These are phyloP conservation scores for Sporothrix globosa DNA, from an alignment of 2,329 filamentous ascomycete genomes.

Conservation along the genomic window DNA sequence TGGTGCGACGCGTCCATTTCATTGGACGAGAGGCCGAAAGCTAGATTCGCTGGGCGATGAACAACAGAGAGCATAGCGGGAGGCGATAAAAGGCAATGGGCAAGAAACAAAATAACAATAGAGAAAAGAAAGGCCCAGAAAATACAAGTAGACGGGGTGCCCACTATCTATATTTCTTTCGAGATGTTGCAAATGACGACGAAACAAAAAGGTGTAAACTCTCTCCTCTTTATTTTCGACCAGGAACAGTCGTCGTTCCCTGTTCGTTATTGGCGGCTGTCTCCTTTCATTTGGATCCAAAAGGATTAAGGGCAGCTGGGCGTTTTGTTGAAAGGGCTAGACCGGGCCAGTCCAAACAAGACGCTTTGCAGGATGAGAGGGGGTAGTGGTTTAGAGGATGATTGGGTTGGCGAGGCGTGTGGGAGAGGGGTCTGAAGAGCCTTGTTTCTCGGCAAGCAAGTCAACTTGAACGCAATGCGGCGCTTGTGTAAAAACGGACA, in stretches of 20 bases:
- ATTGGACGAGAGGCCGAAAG: conserved; percentile 39
- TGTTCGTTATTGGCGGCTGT: conserved; percentile 4
- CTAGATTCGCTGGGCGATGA: conserved; percentile 20
- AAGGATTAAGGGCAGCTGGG: conserved; percentile 25
- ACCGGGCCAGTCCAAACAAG: conserved; percentile 28
- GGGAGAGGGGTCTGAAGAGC: conserved; percentile 12
- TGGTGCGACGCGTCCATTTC: conserved; percentile 45
- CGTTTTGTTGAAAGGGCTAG: conserved; percentile 29
- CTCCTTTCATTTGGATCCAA: background rate
- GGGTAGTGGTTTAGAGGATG: background rate
- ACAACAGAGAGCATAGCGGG: conserved; percentile 17
- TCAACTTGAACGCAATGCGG: conserved; percentile 8
- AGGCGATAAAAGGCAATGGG: background rate
- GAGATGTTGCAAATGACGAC: conserved; percentile 1
- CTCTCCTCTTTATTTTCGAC: conserved; percentile 14
- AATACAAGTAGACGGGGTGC: conserved; percentile 26
- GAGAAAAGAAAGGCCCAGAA: conserved; percentile 22
- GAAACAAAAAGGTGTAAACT: background rate
- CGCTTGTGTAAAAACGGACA: conserved; percentile 30
- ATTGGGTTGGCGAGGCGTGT: background rate
- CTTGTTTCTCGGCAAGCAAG: conserved; percentile 18
- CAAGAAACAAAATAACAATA: conserved; percentile 7
- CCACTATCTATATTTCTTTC: conserved; percentile 30
- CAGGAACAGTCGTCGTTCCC: background rate
- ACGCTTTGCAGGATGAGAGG: conserved; percentile 8